A percentile compares a stretch with the other conserved stretches of the same genome.
These are phyloP conservation scores for Sordariomycetes sp. DNA, from an alignment of 2,329 filamentous ascomycete genomes.

Conservation along the genomic window DNA sequence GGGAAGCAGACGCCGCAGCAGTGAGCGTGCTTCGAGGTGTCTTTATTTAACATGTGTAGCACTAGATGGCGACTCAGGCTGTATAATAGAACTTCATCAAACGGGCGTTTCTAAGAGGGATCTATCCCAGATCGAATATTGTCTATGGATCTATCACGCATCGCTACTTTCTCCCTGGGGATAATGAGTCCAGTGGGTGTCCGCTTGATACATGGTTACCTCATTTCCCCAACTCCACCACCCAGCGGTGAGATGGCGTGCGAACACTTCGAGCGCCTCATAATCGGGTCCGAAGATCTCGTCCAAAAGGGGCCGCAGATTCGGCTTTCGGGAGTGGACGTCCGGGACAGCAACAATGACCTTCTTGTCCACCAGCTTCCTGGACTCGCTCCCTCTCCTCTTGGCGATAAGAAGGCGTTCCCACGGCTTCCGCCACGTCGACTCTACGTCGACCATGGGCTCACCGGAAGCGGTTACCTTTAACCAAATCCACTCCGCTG, in stretches of 20 bases:
- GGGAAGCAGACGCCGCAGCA: neutral
- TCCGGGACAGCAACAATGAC: conserved; percentile 61
- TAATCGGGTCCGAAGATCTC: conserved; percentile 36
- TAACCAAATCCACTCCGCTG: conserved; percentile 67
- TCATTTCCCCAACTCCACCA: conserved; percentile 76
- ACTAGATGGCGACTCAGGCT: conserved; percentile 13
- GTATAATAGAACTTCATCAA: conserved; percentile 15
- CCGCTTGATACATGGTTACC: conserved; percentile 53
- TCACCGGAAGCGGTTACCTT: conserved; percentile 56
- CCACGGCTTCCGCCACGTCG: conserved; percentile 61
- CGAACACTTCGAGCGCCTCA: conserved; percentile 61
- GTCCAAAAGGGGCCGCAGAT: conserved; percentile 47
- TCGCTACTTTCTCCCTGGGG: neutral
- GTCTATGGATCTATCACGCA: conserved; percentile 5
- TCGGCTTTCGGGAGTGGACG: conserved; percentile 68
- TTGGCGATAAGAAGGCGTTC: conserved; percentile 56
- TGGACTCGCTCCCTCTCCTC: conserved; percentile 17
- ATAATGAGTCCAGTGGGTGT: conserved; percentile 30
- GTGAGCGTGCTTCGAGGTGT: neutral
- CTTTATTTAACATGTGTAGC: conserved; percentile 7
- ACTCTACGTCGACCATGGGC: conserved; percentile 47
- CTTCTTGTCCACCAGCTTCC: conserved; percentile 19
- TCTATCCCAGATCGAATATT: conserved; percentile 10
- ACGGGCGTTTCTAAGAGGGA: conserved; percentile 5
- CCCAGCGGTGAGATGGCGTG: conserved; percentile 56